Evolutionary conservation across 192 early-diverging fungal genomes (phyloP), one percentile per base, ranked within the genome.

Genomic region (Backusella macrospora): DNA sequence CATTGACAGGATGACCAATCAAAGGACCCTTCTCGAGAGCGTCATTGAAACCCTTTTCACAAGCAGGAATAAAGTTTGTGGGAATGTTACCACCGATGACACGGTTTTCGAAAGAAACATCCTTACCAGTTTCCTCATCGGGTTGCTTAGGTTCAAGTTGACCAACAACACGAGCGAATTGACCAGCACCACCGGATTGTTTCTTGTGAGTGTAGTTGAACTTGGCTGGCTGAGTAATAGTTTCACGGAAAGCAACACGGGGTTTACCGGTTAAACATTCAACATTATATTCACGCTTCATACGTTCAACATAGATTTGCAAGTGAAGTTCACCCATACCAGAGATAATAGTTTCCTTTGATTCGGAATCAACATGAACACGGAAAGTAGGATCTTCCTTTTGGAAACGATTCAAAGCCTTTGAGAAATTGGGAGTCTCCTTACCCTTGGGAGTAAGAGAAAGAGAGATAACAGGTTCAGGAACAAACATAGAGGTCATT

Each of bases 151-250:
- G 94, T 81, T 99, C 97, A 70, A 99, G 92, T 81, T 90, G 94
- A 46, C 96, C 96, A 44, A 89, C 77, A 64, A 99, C 94, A 74
- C 92, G 90, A 77, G 88, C 98, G 76, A 93, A 99, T 84, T 99
- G 98, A 74, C 98, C 98, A 48, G 95, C 87, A 74, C 98, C 98
- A 71, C 98, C 98, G 70, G 90, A 89, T 84, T 99, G 98, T 85
- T 99, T 99, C 92, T 98, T 98, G 86, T 99, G 98, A 0, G 96
- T 98, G 87, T 97, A 99, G 80, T 93, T 90, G 82, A 99, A 98
- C 69, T 87, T 84, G 63, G 91, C 85, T 62, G 86, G 81, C 42
- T 79, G 73, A 6, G 88, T 90, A 73, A 96, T 90, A 21, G 98
- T 94, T 80, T 99, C 98, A 68, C 98, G 90, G 93, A 96, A 99